These are phyloP conservation scores for Stachybotrys chlorohalonatus DNA, from an alignment of 2,329 filamentous ascomycete species.

Conservation along the genomic window DNA sequence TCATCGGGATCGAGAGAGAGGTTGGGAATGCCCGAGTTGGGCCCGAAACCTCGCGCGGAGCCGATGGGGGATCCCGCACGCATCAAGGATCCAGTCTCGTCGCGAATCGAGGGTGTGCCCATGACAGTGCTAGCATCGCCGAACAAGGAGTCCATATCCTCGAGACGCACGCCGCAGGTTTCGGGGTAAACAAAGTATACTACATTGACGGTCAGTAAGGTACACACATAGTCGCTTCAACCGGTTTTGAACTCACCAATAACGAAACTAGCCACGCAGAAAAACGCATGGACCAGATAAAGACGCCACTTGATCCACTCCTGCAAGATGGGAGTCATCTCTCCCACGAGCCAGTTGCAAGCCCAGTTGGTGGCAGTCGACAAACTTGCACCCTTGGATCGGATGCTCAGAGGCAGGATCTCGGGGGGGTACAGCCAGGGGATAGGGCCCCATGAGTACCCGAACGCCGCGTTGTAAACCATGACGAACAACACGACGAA, in stretches of 20 bases:
- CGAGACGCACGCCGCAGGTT: conserved; percentile 86
- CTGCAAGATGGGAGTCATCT: conserved; percentile 89
- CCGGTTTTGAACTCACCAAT: conserved; percentile 61
- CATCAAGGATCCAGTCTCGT: conserved; percentile 75
- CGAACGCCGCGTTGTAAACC: conserved; percentile 97
- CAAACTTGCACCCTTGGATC: conserved; percentile 92
- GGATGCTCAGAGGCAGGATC: conserved; percentile 91
- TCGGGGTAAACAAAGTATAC: conserved; percentile 98
- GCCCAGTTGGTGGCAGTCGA: conserved; percentile 98
- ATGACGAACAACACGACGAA: conserved; percentile 92
- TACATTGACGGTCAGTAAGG: conserved; percentile 23
- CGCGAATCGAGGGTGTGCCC: conserved; percentile 62
- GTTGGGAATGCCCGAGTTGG: conserved; percentile 65
- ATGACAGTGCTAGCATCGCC: conserved; percentile 83
- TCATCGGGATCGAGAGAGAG: conserved; percentile 74
- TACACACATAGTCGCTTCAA: background rate
- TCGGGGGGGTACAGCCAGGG: conserved; percentile 99
- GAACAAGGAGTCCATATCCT: conserved; percentile 94
- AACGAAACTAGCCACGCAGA: conserved; percentile 90
- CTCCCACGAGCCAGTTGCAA: conserved; percentile 94
- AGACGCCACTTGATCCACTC: conserved; percentile 88
- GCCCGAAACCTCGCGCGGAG: conserved; percentile 54
- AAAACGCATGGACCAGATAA: conserved; percentile 93
- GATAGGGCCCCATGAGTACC: conserved; percentile 91
- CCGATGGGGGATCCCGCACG: conserved; percentile 63